Evolutionary conservation across 352 stramenopile species (phyloP).

Genomic region (Phytophthora pisi): DNA sequence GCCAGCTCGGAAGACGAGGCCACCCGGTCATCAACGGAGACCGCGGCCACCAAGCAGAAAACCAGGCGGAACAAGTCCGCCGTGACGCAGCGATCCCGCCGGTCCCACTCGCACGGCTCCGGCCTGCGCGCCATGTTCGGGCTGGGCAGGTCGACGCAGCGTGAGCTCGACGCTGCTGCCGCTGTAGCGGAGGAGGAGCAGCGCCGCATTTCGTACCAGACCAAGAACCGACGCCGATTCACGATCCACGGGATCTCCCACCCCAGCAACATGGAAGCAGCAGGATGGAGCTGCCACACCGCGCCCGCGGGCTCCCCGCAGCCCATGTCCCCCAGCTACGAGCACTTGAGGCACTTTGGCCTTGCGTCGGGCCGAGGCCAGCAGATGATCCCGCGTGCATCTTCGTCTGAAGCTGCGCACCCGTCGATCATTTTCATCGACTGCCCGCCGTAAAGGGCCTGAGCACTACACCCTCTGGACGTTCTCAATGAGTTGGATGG

Average conservation of each 20-base stretch:
- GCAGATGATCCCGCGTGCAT: constrained; percentile 14
- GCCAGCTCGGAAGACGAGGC: constrained; percentile 13
- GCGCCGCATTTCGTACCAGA: constrained; percentile 28
- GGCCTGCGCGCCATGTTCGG: constrained; percentile 20
- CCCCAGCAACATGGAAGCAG: constrained; percentile 6
- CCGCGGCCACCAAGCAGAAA: constrained; percentile 16
- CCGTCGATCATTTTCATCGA: constrained; percentile 47
- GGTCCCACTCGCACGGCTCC: constrained; percentile 28
- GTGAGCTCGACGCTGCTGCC: constrained; percentile 16
- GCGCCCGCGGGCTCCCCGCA: constrained; percentile 22
- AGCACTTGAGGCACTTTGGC: constrained; percentile 14
- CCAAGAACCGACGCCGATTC: constrained; percentile 32
- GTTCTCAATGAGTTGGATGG: constrained; percentile 10
- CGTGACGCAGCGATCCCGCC: background rate
- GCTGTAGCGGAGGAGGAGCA: constrained; percentile 21
- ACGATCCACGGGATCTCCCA: constrained; percentile 36
- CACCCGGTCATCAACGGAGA: constrained; percentile 10
- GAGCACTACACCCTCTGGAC: background rate
- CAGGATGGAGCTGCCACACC: constrained; percentile 19
- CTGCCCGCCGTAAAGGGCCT: constrained; percentile 31
- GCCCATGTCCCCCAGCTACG: constrained; percentile 17
- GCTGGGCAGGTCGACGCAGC: constrained; percentile 9
- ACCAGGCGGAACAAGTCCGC: constrained; percentile 14
- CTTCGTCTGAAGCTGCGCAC: constrained; percentile 16
- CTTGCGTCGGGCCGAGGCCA: constrained; percentile 11